phyloP scores from a whole-genome alignment of 169 alveolate species.

The Plasmodium chabaudi region DNA sequence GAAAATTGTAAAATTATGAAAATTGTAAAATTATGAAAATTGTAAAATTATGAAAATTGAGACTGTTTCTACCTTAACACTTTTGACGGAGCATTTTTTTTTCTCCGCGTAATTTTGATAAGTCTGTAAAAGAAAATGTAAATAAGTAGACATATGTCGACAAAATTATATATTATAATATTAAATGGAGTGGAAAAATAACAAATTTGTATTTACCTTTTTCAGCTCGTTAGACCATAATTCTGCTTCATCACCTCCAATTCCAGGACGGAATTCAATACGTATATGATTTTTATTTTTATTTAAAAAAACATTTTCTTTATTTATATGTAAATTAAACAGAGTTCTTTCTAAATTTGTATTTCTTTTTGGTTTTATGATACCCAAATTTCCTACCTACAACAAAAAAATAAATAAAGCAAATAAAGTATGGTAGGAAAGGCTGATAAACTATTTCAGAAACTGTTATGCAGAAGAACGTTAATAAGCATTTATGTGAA shows the following conservation, averaged over 20 bases:
- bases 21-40: neutral
- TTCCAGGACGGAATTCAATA: conserved; percentile 70
- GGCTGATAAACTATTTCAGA: too few species aligned
- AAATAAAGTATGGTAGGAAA: too few species aligned
- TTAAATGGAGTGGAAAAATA: neutral
- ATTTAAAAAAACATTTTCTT: conserved; percentile 6
- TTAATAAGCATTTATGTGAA: too few species aligned
- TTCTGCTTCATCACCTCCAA: conserved; percentile 64
- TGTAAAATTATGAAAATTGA: neutral
- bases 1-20: neutral
- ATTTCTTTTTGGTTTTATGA: neutral
- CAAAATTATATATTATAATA: neutral
- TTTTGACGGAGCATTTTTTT: conserved; percentile 34
- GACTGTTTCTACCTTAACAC: conserved; percentile 14
- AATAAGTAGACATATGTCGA: neutral
- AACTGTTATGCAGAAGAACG: too few species aligned
- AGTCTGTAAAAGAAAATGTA: conserved; percentile 8
- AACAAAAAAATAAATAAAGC: too few species aligned
- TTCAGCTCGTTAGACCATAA: conserved; percentile 39
- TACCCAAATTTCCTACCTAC: too few species aligned
- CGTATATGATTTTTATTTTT: conserved; percentile 50
- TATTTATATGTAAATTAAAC: conserved; percentile 13
- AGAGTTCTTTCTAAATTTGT: conserved; percentile 5
- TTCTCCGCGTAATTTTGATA: conserved; percentile 38
- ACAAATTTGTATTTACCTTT: too few species aligned